These are phyloP conservation scores for Eragrostis nindensis DNA, from an alignment of 176 grass and related monocot genomes.

Conservation along the genomic window DNA sequence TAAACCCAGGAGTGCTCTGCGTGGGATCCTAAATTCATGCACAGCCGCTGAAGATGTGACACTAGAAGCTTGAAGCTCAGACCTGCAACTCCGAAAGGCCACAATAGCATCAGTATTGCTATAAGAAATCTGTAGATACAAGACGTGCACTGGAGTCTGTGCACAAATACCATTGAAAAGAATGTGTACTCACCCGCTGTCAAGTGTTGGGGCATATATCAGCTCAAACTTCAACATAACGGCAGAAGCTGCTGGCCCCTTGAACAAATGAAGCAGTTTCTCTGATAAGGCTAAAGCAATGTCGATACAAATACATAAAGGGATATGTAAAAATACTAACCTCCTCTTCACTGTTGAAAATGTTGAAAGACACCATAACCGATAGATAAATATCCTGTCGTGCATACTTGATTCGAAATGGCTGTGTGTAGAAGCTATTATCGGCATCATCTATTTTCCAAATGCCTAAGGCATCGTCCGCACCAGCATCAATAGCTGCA, in stretches of 20 bases:
- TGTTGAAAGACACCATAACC: constrained; percentile 98
- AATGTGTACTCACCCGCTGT: constrained; percentile 64
- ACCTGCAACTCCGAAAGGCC: constrained; percentile 57
- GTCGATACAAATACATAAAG: constrained; percentile 27
- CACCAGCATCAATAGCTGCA: constrained; percentile 83
- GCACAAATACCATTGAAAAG: neutral
- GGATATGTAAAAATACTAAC: constrained; percentile 45
- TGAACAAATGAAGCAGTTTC: constrained; percentile 48
- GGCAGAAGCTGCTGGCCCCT: constrained; percentile 70
- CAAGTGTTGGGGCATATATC: constrained; percentile 80
- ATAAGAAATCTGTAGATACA: constrained; percentile 21
- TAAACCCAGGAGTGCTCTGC: constrained; percentile 78
- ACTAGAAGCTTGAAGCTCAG: constrained; percentile 72
- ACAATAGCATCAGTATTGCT: constrained; percentile 27
- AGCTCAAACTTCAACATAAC: constrained; percentile 97
- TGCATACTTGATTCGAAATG: constrained; percentile 92
- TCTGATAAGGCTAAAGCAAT: constrained; percentile 31
- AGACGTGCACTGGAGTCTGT: neutral
- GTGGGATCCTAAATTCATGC: constrained; percentile 95
- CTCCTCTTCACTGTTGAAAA: constrained; percentile 73
- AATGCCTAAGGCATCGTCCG: constrained; percentile 76
- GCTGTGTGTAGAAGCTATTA: constrained; percentile 96
- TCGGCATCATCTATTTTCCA: constrained; percentile 95
- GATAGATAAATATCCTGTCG: constrained; percentile 95
- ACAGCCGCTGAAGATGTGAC: constrained; percentile 65